A percentile compares a stretch with the other conserved stretches of the same genome.
phyloP scores from a whole-genome alignment of 139 green algal species.

The Chlorella sp. region DNA sequence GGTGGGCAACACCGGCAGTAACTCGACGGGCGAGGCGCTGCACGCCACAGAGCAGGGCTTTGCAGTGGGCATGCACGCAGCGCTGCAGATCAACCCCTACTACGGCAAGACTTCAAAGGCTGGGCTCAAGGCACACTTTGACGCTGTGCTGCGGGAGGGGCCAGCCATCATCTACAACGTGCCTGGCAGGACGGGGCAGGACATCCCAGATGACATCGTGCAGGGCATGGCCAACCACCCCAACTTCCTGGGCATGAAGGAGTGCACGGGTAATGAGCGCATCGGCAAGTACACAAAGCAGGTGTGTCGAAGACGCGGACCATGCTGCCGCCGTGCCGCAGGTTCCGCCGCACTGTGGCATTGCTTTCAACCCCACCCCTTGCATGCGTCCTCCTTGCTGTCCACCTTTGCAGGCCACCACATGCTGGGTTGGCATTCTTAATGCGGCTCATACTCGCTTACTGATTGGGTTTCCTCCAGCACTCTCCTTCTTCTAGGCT shows the following conservation, averaged over 20 bases:
- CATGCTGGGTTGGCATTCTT: conserved; percentile 97
- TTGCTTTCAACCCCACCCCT: no score
- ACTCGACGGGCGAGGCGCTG: conserved; percentile 91
- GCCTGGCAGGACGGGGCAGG: conserved; percentile 83
- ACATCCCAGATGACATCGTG: conserved; percentile 90
- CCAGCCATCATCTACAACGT: conserved; percentile 99
- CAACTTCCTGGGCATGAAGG: conserved; percentile 95
- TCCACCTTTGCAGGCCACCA: conserved; percentile 65
- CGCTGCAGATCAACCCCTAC: conserved; percentile 95
- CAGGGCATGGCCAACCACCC: conserved; percentile 56
- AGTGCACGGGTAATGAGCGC: conserved; percentile 86
- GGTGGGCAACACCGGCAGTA: conserved; percentile 97
- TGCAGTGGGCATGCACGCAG: conserved; percentile 94
- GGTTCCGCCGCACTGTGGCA: no score
- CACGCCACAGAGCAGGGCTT: conserved; percentile 97
- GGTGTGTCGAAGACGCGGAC: no score
- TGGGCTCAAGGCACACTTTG: conserved; percentile 81
- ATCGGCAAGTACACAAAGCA: conserved; percentile 75
- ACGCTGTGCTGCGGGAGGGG: conserved; percentile 73
- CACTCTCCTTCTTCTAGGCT: conserved; percentile 58
- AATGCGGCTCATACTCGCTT: conserved; percentile 88
- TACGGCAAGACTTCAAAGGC: conserved; percentile 91
- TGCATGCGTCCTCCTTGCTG: no score
- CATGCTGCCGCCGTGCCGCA: no score
- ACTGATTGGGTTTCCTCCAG: conserved; percentile 63